Evolutionary conservation across 352 stramenopile species (phyloP).

Genomic region (Pythium sp.): DNA sequence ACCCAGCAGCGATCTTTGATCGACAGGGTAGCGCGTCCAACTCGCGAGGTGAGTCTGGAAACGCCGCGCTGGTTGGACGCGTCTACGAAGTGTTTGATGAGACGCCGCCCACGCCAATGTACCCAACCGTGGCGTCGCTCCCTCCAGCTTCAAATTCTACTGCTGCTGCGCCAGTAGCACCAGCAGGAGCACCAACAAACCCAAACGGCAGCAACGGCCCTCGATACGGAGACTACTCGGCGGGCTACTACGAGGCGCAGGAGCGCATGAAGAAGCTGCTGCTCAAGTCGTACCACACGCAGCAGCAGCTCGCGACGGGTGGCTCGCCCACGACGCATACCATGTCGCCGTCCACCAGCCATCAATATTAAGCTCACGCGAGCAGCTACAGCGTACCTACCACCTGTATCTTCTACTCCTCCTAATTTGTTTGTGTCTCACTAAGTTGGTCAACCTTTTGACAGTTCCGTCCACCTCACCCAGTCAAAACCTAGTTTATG

Average conservation of each 20-base stretch:
- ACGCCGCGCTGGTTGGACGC: constrained; percentile 26
- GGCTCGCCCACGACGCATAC: constrained; percentile 19
- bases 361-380: constrained; percentile 2
- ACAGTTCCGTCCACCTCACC: neutral
- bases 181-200: neutral
- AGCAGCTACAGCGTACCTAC: neutral
- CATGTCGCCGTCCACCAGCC: constrained; percentile 6
- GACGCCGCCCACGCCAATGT: constrained; percentile 10
- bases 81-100: constrained; percentile 46
- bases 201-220: constrained; percentile 6
- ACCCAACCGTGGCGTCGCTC: constrained; percentile 22
- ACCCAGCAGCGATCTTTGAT: constrained; percentile 47
- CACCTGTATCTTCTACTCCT: neutral
- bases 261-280: constrained; percentile 75
- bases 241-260: constrained; percentile 61
- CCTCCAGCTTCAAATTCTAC: constrained; percentile 23
- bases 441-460: neutral
- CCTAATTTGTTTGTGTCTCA: constrained; percentile 1
- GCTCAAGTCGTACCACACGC: constrained; percentile 78
- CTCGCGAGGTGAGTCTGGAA: constrained; percentile 8
- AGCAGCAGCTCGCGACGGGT: constrained; percentile 67
- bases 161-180: neutral
- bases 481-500: neutral
- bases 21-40: constrained; percentile 16
- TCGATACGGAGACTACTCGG: constrained; percentile 36